Base-by-base conservation (phyloP, 2,329 filamentous ascomycete genomes). In the Cercospora sojina region DNA sequence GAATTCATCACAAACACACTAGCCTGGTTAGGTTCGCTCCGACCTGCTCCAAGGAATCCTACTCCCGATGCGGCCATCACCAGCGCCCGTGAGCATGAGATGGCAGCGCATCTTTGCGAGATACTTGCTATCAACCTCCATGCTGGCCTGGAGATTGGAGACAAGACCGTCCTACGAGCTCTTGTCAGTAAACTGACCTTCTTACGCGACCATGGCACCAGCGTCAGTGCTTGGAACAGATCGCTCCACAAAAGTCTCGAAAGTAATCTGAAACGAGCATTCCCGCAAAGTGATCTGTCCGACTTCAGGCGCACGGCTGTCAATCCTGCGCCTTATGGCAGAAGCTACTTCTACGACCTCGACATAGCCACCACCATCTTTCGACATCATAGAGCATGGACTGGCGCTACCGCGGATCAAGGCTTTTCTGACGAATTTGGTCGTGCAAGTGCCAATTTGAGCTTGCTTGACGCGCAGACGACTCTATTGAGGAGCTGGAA, bases 81-180 rank as follows among this genome's bases (percentile, higher is more conserved):
- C 74, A 80, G 59, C 20, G 71, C 74, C 2, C 70, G 69, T 43
- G 81, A 84, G 68, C 81, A 81, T 65, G 77, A 79, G 57, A 83
- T 96, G 72, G 92, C 93, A 3, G 90, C 93, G 3, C 89, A 92
- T 68, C 85, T 96, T 69, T 92, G 91, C 13, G 93, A 98, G 76
- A 91, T 95, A 47, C 88, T 96, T 66, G 91, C 93, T 3, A 93
- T 98, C 85, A 92, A 96, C 78, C 83, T 98, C 18, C 96, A 97
- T 75, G 90, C 92, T 73, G 86, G 91, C 20, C 90, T 93, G 51
- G 91, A 96, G 76, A 86, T 89, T 67, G 89, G 90, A 10, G 88
- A 91, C 72, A 81, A 84, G 38, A 81, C 82, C 0, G 86, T 94
- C 64, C 86, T 92, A 25, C 90, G 89, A 71, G 87, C 87, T 9